Evolutionary conservation across 164 flowering plant genomes (phyloP).

Genomic region (Euptelea pleiosperma): DNA sequence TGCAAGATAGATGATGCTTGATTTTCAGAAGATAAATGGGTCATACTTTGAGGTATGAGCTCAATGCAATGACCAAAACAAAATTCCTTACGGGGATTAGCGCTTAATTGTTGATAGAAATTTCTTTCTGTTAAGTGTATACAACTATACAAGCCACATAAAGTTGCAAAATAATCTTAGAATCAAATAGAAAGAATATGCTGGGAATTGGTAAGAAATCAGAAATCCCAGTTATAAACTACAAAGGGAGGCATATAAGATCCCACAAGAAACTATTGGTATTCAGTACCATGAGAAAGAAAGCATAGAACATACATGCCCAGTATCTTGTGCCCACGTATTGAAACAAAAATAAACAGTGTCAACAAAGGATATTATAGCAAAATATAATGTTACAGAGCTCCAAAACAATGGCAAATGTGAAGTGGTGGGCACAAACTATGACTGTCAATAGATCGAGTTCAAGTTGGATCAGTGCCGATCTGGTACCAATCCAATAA

Average conservation of each 20-base stretch:
- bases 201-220: too few species aligned
- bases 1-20: conserved; percentile 25
- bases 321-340: background rate
- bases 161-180: too few species aligned
- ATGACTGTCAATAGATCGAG: too few species aligned
- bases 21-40: background rate
- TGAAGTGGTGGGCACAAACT: too few species aligned
- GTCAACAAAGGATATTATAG: background rate
- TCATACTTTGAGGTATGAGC: background rate
- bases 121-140: too few species aligned
- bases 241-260: background rate
- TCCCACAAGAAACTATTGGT: background rate
- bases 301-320: background rate
- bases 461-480: too few species aligned
- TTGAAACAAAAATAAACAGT: background rate
- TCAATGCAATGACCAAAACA: background rate
- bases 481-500: too few species aligned
- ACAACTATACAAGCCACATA: too few species aligned
- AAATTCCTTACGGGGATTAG: background rate
- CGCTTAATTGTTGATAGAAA: background rate
- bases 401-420: too few species aligned
- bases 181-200: too few species aligned
- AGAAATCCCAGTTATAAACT: background rate
- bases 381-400: background rate
- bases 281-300: background rate